Evolutionary conservation across 495 filamentous ascomycete species (phyloP).

Genomic region (Aspergillus wentii): DNA sequence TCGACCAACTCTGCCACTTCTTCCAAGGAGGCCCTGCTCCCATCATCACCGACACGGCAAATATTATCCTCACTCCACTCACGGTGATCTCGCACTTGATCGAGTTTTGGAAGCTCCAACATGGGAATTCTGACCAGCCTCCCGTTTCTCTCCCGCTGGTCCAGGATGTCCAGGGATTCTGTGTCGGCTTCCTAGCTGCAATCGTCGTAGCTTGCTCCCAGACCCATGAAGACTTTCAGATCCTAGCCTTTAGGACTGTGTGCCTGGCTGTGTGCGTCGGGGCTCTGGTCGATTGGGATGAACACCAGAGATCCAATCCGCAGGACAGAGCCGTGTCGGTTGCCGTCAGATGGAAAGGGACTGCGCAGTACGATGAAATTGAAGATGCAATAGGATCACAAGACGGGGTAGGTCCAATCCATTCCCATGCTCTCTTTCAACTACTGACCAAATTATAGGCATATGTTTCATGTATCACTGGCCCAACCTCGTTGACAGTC

Average conservation of each 20-base stretch:
- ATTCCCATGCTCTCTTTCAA: slow-evolving; percentile 8
- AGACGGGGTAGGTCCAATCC: not conserved
- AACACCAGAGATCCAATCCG: slow-evolving; percentile 1
- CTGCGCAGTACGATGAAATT: slow-evolving; percentile 1
- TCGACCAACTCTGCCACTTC: not conserved
- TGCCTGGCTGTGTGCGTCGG: slow-evolving; percentile 35
- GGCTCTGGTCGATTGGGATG: slow-evolving; percentile 31
- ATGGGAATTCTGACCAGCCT: not conserved
- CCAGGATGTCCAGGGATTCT: slow-evolving; percentile 23
- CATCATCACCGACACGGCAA: not conserved
- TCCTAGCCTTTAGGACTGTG: slow-evolving; percentile 17
- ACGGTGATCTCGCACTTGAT: slow-evolving; percentile 1
- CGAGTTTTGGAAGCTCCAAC: slow-evolving; percentile 4
- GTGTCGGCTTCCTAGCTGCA: slow-evolving; percentile 33
- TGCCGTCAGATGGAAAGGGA: slow-evolving; percentile 21
- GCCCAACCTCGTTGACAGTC: slow-evolving; percentile 34
- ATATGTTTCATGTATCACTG: slow-evolving; percentile 41
- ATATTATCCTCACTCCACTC: not conserved
- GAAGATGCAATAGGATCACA: not conserved
- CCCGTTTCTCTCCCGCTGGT: not conserved
- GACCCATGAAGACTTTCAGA: slow-evolving; percentile 16
- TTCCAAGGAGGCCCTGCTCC: not conserved
- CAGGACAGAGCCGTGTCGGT: slow-evolving; percentile 12
- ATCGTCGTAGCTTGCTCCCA: slow-evolving; percentile 18
- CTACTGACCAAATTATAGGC: slow-evolving; percentile 17